These are phyloP conservation scores for Pelargonium cotyledonis DNA, from an alignment of 441 rosid species.

Conservation along the genomic window DNA sequence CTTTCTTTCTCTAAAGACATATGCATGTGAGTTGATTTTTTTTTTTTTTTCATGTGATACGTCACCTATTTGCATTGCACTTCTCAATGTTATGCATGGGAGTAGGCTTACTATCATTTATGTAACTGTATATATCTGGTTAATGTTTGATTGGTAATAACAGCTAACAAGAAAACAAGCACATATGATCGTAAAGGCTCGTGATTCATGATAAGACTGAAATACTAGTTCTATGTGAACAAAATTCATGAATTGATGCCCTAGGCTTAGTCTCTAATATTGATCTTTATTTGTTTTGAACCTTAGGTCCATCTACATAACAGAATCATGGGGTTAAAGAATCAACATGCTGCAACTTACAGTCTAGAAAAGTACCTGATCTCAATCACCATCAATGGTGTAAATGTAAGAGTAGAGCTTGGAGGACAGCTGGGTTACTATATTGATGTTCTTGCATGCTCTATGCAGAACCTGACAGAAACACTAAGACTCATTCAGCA, in stretches of 20 bases:
- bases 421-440: constrained; percentile 85
- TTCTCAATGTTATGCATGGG: neutral
- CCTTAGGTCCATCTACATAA: constrained; percentile 80
- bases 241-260: neutral
- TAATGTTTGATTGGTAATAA: neutral
- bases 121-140: neutral
- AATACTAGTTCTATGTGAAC: neutral
- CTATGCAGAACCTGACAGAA: constrained; percentile 81
- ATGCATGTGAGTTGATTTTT: too few relatives aligned
- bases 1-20: too few relatives aligned
- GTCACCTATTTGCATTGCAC: neutral
- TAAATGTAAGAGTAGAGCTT: constrained; percentile 72
- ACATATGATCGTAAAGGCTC: neutral
- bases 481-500: constrained; percentile 68
- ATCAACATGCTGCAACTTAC: constrained; percentile 82
- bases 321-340: constrained; percentile 61
- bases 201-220: neutral
- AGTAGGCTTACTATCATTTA: neutral
- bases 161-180: neutral
- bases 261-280: neutral
- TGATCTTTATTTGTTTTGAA: constrained; percentile 12
- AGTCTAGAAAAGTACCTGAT: constrained; percentile 76
- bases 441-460: constrained; percentile 83
- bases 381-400: constrained; percentile 65
- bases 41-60: too few relatives aligned